Base-by-base conservation (phyloP, 116 monocot genomes). In the Trichopus zeylanicus region DNA sequence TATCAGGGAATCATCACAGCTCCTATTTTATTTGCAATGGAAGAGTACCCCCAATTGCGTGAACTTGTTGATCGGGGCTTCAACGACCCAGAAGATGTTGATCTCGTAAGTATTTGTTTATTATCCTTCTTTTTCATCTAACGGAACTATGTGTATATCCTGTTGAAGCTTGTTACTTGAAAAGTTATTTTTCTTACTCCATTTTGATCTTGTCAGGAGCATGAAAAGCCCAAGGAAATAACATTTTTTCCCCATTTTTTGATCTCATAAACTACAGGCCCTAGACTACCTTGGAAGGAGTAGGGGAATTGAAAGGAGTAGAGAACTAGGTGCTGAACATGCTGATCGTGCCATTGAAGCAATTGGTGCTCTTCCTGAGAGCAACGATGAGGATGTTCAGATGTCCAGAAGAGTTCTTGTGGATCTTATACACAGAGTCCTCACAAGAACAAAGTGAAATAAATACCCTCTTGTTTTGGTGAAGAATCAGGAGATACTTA, bases 11-110 rank as follows among this genome's bases (percentile, higher is more conserved):
- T 83, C 32, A 65, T 83, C 47, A 88, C 88, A 13, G 88, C 83
- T 62, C 88, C 88, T 0, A 72, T 88, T 70, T 64, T 88, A 52
- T 83, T 80, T 74, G 88, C 88, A 27, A 83, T 88, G 54, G 88
- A 88, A 72, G 88, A 88, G 58, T 88, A 71, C 73, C 88, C 88
- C 10, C 68, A 80, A 55, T 37, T 88, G 59, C 68, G 66, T 46
- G 69, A 65, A 31, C 32, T 88, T 67, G 80, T 88, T 47, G 77
- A 83, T 57, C 57, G 62, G 19, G 88, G 83, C 0, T 88, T 88
- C 35, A 59, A 83, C 22, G 61, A 88, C 49, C 73, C 83, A 63
- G 70, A 32, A 57, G 68, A 82, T 73, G 74, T 88, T 34, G 83
- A 83, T 72, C 10, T 60, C 52, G 88, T 88, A 64, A 74, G 80